These are phyloP conservation scores for Lyophyllum decastes DNA, from an alignment of 768 basidiomycete genomes.

Conservation along the genomic window DNA sequence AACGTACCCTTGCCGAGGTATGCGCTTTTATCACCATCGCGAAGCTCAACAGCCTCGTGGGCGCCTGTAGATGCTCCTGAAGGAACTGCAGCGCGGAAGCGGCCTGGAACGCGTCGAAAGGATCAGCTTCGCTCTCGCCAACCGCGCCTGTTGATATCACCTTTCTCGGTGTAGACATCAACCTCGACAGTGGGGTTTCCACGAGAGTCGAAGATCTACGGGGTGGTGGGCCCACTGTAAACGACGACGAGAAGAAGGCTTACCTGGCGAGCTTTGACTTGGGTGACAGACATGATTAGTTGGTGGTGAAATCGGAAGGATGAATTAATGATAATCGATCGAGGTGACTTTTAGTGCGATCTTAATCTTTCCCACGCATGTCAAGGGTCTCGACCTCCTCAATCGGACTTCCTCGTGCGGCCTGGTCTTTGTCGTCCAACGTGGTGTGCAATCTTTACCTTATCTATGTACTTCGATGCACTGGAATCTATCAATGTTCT, in stretches of 20 bases:
- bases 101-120: slow-evolving; percentile 51
- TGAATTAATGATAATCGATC: slow-evolving; percentile 30
- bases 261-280: slow-evolving; percentile 93
- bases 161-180: slow-evolving; percentile 86
- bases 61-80: slow-evolving; percentile 98
- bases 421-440: background rate
- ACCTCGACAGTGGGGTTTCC: slow-evolving; percentile 98
- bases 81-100: slow-evolving; percentile 92
- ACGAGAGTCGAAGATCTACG: slow-evolving; percentile 98
- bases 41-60: slow-evolving; percentile 98
- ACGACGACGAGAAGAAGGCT: slow-evolving; percentile 11
- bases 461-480: slow-evolving; percentile 2
- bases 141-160: slow-evolving; percentile 35
- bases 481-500: background rate
- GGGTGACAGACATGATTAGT: slow-evolving; percentile 84
- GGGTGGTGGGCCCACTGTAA: slow-evolving; percentile 17
- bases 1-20: slow-evolving; percentile 93
- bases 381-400: slow-evolving; percentile 4
- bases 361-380: slow-evolving; percentile 39
- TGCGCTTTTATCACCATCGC: slow-evolving; percentile 89
- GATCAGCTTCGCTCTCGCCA: background rate
- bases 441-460: background rate
- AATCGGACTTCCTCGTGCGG: background rate
- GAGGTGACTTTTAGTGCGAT: slow-evolving; percentile 36
- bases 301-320: slow-evolving; percentile 28